Evolutionary conservation across 2,329 filamentous ascomycete genomes (phyloP), one percentile per base, ranked within the genome.

Genomic region (Alternaria sp.): DNA sequence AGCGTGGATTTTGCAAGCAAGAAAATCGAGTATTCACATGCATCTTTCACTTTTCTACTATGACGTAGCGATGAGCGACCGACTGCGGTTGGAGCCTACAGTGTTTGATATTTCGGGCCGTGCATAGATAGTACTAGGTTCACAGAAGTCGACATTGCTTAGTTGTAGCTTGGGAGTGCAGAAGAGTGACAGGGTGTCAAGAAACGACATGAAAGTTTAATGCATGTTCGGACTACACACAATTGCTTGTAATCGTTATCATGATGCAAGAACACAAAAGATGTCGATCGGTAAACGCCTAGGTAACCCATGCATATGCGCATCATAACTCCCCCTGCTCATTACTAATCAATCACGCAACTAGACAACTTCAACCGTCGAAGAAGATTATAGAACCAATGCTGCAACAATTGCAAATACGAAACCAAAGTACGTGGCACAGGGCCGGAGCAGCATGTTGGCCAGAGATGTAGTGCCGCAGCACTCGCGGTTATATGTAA

Each of bases 401-500:
- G 56, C 60, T 6, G 44, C 71, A 7, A 56, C 62, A 7, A 68
- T 51, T 17, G 65, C 63, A 51, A 71, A 26, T 0, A 70, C 48
- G 0, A 73, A 51, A 6, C 55, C 64, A 26, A 72, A 54, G 44
- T 65, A 71, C n/a, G 54, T 59, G 1, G 46, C 49, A 9, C 66
- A 60, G 2, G 70, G 63, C 13, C 31, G 49, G 21, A 61, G 17
- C 4, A 63, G 51, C 4, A 46, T 37, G 8, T 50, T 42, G 13
- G 67, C 69, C 0, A 63, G 33, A 8, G 67, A 72, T 5, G 49
- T 39, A 14, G 58, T 71, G 3, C 87, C 87, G 66, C 88, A 90
- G 71, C 87, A 90, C 4, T 77, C 58, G 41, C 82, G 74, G 44
- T 82, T 82, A 72, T 92, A 93, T 0, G 85, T 88, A 45, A 95